A percentile compares a stretch with the other conserved stretches of the same genome.
These are phyloP conservation scores for Lactifluus volemus DNA, from an alignment of 768 basidiomycete species.

Conservation along the genomic window DNA sequence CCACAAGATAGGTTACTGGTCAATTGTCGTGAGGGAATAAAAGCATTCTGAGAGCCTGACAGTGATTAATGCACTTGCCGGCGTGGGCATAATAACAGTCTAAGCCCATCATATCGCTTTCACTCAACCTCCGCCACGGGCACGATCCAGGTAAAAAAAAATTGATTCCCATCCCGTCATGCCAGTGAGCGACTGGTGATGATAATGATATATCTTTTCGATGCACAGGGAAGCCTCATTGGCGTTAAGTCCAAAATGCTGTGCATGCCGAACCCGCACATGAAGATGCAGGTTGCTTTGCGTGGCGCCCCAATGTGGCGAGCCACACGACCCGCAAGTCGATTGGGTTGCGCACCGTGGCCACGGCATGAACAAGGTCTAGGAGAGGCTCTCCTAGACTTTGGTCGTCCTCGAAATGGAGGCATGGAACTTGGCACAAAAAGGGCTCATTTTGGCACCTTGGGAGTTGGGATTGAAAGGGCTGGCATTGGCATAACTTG, in stretches of 20 bases:
- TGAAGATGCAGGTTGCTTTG: slow-evolving; percentile 24
- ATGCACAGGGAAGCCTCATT: slow-evolving; percentile 34
- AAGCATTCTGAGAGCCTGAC: too few species aligned
- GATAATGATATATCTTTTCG: not conserved
- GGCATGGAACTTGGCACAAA: not conserved
- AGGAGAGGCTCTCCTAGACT: slow-evolving; percentile 22
- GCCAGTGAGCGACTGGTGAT: too few species aligned
- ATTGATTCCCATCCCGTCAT: not conserved
- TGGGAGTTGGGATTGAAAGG: too few species aligned
- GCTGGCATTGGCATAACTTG: too few species aligned
- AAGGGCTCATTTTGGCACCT: too few species aligned
- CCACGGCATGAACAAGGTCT: slow-evolving; percentile 24
- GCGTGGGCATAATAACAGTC: too few species aligned
- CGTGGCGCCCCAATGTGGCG: slow-evolving; percentile 51
- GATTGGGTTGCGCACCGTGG: slow-evolving; percentile 44
- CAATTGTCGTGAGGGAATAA: too few species aligned
- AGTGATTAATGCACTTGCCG: too few species aligned
- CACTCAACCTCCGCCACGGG: too few species aligned
- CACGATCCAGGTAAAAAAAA: slow-evolving; percentile 39
- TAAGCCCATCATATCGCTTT: too few species aligned
- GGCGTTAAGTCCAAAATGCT: slow-evolving; percentile 41
- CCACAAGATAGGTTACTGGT: too few species aligned
- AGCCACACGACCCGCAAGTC: slow-evolving; percentile 39
- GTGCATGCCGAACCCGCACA: slow-evolving; percentile 49
- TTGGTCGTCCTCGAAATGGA: slow-evolving; percentile 16